phyloP scores from a whole-genome alignment of 441 rosid species.

The Biscutella auriculata region DNA sequence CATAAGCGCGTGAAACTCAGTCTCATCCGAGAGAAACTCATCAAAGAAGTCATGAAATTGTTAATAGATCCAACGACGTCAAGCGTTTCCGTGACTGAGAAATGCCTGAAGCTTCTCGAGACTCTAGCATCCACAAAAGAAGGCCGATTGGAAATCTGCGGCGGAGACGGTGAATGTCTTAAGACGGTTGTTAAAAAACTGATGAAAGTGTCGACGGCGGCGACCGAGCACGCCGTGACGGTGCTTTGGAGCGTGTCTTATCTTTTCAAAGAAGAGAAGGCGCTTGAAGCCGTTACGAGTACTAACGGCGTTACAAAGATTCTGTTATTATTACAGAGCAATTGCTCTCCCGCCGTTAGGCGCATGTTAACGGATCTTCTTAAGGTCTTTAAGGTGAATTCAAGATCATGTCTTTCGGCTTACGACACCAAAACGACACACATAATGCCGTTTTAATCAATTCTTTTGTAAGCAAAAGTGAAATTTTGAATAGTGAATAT shows the following conservation, averaged over 20 bases:
- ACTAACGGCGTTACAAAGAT: slow-evolving; percentile 61
- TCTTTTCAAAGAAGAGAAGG: slow-evolving; percentile 48
- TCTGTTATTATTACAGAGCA: slow-evolving; percentile 76
- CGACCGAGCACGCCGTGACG: slow-evolving; percentile 75
- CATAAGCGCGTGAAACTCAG: slow-evolving; percentile 36
- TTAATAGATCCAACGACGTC: slow-evolving; percentile 23
- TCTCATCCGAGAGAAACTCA: slow-evolving; percentile 26
- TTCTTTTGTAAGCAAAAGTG: slow-evolving; percentile 17
- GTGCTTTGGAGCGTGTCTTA: slow-evolving; percentile 68
- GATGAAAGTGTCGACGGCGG: slow-evolving; percentile 49
- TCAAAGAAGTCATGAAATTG: slow-evolving; percentile 27
- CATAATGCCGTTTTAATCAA: slow-evolving; percentile 72
- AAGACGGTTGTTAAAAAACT: slow-evolving; percentile 48
- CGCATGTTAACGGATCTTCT: slow-evolving; percentile 69
- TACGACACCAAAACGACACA: slow-evolving; percentile 86
- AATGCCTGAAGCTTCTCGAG: slow-evolving; percentile 58
- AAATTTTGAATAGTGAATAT: slow-evolving; percentile 22
- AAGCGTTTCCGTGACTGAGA: slow-evolving; percentile 40
- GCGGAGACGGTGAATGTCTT: slow-evolving; percentile 28
- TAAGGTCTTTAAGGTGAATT: slow-evolving; percentile 49
- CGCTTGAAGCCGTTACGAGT: slow-evolving; percentile 46
- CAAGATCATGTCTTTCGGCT: slow-evolving; percentile 50
- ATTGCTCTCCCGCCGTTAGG: slow-evolving; percentile 61
- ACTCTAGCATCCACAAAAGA: slow-evolving; percentile 42
- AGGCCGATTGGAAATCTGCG: slow-evolving; percentile 43